phyloP scores from a whole-genome alignment of 495 filamentous ascomycete species.

The Chaetomidium leptoderma region DNA sequence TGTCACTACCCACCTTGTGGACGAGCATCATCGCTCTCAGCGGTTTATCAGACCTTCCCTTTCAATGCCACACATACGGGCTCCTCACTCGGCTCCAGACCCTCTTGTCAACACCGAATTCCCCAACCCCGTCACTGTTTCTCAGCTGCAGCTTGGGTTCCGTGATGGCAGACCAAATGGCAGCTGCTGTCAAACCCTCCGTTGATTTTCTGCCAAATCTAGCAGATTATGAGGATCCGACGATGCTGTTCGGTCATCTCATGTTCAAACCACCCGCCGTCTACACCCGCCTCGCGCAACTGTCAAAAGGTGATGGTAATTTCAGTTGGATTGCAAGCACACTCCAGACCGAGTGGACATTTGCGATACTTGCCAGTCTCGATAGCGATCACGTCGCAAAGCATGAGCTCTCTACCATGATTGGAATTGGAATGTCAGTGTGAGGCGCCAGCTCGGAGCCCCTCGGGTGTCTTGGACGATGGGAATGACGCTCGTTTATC shows the following conservation, averaged over 20 bases:
- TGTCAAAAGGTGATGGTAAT: neutral
- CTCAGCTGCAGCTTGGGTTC: neutral
- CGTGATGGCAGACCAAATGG: neutral
- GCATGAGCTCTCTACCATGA: neutral
- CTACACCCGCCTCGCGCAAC: no score
- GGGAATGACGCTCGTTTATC: no score
- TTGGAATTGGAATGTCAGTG: neutral
- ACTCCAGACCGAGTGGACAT: neutral
- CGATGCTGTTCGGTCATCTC: no score
- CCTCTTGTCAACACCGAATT: neutral
- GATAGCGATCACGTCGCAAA: neutral
- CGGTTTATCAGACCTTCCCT: no score
- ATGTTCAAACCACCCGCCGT: no score
- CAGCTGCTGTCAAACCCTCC: neutral
- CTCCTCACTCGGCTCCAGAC: no score
- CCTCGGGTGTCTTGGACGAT: neutral
- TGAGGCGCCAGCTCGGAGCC: slow-evolving; percentile 7
- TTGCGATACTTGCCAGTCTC: neutral
- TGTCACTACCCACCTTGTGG: no score
- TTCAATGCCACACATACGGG: no score
- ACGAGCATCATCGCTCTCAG: no score
- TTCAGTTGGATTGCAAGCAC: neutral
- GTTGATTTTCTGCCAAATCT: neutral
- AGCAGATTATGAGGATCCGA: slow-evolving; percentile 4
- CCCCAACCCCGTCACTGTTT: neutral